Percentiles rank a stretch among this genome's conserved stretches.
Evolutionary conservation across 257 asterid species (phyloP).

Genomic region (Ilex asprella): DNA sequence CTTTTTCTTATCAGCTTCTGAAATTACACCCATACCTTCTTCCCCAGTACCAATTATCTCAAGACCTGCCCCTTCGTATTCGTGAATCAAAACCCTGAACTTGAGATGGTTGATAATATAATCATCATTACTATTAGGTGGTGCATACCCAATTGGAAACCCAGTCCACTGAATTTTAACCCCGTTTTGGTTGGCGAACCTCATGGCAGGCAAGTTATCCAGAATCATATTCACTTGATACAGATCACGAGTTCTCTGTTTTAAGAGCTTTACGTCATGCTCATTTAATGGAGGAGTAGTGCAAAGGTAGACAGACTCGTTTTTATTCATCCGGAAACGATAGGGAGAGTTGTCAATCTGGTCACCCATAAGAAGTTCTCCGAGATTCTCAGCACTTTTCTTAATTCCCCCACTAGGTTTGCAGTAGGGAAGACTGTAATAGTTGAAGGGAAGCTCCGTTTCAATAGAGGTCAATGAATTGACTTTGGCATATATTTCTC

Average conservation of each 20-base stretch:
- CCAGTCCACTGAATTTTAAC: conserved; percentile 73
- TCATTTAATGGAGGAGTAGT: conserved; percentile 59
- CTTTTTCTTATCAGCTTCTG: conserved; percentile 64
- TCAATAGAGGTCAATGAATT: conserved; percentile 81
- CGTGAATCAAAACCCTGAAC: conserved; percentile 68
- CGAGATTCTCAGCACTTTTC: conserved; percentile 81
- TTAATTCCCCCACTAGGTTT: conserved; percentile 50
- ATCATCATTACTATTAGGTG: conserved; percentile 56
- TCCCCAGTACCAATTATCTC: conserved; percentile 71
- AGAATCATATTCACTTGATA: conserved; percentile 79
- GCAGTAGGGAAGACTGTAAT: conserved; percentile 76
- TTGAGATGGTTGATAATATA: conserved; percentile 71
- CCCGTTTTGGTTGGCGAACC: conserved; percentile 64
- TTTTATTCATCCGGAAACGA: conserved; percentile 60
- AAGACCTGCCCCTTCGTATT: conserved; percentile 71
- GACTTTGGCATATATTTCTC: conserved; percentile 50
- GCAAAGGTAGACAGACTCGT: conserved; percentile 64
- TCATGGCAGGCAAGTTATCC: conserved; percentile 75
- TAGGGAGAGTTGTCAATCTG: conserved; percentile 76
- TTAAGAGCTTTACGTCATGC: conserved; percentile 64
- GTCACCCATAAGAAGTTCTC: conserved; percentile 81
- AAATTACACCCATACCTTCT: conserved; percentile 62
- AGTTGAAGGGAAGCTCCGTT: conserved; percentile 72
- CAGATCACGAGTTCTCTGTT: conserved; percentile 71
- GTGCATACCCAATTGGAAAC: conserved; percentile 69